Conservation (phyloP, 139 green algal species). For the Choricystis sp. region DNA sequence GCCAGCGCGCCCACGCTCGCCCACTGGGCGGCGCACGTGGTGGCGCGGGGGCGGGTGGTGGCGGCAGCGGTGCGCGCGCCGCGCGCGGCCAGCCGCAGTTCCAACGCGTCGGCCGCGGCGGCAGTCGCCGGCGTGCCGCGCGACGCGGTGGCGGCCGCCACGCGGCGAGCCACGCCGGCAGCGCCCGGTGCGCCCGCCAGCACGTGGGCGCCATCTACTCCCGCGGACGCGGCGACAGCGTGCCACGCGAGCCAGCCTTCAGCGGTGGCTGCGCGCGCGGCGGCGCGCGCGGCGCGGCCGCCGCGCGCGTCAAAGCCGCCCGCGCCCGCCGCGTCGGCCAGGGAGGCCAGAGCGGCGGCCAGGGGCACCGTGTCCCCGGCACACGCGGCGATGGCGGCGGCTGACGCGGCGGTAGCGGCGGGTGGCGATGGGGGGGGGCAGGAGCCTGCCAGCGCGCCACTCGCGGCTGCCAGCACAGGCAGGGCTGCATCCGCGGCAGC, state of each 20-base stretch:
- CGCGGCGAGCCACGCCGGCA: not conserved
- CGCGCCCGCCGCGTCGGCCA: not conserved
- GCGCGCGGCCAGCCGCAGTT: not conserved
- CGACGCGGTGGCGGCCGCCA: not conserved
- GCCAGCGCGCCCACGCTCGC: conserved; percentile 19
- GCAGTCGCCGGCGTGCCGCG: not conserved
- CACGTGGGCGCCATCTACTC: too few relatives aligned
- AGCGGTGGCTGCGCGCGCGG: too few relatives aligned
- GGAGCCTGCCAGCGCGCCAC: conserved; percentile 22
- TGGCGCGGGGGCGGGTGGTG: not conserved
- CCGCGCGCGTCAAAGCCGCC: not conserved
- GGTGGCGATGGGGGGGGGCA: too few relatives aligned
- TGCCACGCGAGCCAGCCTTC: not conserved
- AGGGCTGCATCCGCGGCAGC: not conserved
- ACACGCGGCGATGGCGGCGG: not conserved
- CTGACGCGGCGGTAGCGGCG: not conserved
- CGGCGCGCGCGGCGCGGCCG: not conserved
- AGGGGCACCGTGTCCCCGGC: not conserved
- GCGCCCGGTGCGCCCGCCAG: not conserved
- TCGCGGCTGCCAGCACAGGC: conserved; percentile 18
- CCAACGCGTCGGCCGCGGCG: not conserved
- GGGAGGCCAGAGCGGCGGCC: not conserved
- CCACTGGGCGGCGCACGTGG: conserved; percentile 11
- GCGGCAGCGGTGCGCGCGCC: not conserved
- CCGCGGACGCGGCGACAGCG: too few relatives aligned